Conservation (phyloP, 106 monocot species). For the Triglochin maritima region DNA sequence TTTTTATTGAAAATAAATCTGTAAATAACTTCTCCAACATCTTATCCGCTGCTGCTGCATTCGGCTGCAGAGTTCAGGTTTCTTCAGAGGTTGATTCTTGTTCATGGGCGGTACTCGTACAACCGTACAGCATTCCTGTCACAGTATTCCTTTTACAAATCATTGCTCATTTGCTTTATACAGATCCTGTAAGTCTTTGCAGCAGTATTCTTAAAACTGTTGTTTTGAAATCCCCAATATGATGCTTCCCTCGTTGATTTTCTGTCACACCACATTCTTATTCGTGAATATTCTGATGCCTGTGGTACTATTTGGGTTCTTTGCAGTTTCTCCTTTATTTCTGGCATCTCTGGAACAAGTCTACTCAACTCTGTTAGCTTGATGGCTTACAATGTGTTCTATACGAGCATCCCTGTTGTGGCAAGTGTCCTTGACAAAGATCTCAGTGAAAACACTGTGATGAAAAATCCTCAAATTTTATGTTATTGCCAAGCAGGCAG, state of each 20-base stretch:
- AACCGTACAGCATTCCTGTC: conserved; percentile 95
- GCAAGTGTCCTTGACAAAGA: conserved; percentile 88
- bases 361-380: conserved; percentile 89
- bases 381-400: conserved; percentile 98
- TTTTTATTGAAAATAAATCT: no score
- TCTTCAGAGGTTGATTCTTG: conserved; percentile 93
- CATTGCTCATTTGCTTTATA: conserved; percentile 83
- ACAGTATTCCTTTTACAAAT: conserved; percentile 97
- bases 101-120: conserved; percentile 98
- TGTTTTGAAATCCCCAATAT: not conserved
- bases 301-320: conserved; percentile 7
- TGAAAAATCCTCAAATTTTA: conserved; percentile 83
- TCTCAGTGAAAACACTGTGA: conserved; percentile 70
- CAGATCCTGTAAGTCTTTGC: conserved; percentile 75
- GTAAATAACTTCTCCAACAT: no score
- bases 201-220: conserved; percentile 4
- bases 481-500: conserved; percentile 91
- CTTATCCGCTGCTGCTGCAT: no score
- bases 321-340: conserved; percentile 80
- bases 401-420: conserved; percentile 88
- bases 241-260: conserved; percentile 3
- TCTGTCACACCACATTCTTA: not conserved
- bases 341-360: conserved; percentile 94
- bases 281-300: not conserved
- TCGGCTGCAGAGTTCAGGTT: conserved; percentile 65